phyloP scores from a whole-genome alignment of 768 basidiomycete species.

The Mycena chlorophos region DNA sequence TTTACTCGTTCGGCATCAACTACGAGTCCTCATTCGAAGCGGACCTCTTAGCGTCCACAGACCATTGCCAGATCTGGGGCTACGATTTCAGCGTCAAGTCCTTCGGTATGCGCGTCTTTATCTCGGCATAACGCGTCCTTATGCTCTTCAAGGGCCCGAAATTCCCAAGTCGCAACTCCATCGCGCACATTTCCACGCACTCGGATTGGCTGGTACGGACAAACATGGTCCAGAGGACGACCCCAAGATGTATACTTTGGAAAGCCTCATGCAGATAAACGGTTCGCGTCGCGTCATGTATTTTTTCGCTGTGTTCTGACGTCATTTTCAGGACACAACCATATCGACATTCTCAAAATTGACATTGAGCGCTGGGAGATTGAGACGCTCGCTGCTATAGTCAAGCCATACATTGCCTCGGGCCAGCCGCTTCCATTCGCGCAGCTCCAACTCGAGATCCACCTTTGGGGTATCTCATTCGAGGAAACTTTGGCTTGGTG shows the following conservation, averaged over 20 bases:
- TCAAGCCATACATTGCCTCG: slow-evolving; percentile 48
- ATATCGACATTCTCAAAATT: slow-evolving; percentile 72
- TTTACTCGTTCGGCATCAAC: slow-evolving; percentile 66
- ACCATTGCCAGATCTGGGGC: slow-evolving; percentile 59
- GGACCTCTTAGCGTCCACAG: slow-evolving; percentile 49
- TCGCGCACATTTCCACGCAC: slow-evolving; percentile 45
- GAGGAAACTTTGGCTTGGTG: slow-evolving; percentile 64
- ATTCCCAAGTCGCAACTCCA: slow-evolving; percentile 32
- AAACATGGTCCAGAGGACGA: slow-evolving; percentile 45
- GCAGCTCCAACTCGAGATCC: slow-evolving; percentile 71
- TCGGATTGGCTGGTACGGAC: slow-evolving; percentile 45
- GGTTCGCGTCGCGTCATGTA: slow-evolving; percentile 36
- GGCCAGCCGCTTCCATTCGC: slow-evolving; percentile 63
- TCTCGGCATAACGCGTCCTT: background rate
- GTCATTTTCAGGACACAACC: slow-evolving; percentile 51
- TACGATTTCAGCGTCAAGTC: slow-evolving; percentile 53
- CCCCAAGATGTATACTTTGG: slow-evolving; percentile 61
- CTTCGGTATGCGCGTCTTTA: slow-evolving; percentile 30
- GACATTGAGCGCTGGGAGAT: slow-evolving; percentile 75
- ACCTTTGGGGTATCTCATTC: slow-evolving; percentile 51
- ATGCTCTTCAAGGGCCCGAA: slow-evolving; percentile 27
- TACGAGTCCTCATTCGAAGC: slow-evolving; percentile 66
- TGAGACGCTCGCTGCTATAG: slow-evolving; percentile 49
- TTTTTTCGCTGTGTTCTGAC: background rate
- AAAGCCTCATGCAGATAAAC: slow-evolving; percentile 63